phyloP scores from a whole-genome alignment of 208 protist genomes.

The Wallacemonas sp. region DNA sequence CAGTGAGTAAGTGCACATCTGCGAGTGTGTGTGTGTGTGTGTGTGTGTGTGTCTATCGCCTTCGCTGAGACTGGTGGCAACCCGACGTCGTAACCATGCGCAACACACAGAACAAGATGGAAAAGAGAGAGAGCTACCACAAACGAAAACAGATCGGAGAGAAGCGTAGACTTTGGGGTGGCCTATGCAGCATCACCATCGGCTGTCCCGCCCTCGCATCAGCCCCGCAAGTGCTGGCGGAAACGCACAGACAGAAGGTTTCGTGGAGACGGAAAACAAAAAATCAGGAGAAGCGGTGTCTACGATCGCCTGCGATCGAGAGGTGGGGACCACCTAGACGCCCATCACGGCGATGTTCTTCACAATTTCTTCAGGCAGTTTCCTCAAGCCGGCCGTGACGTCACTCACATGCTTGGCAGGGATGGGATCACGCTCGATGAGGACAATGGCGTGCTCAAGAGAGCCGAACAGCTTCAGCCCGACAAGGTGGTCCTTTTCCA shows the following conservation, averaged over 20 bases:
- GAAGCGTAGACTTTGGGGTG: no score
- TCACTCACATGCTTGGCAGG: slow-evolving; percentile 18
- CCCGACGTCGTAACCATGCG: no score
- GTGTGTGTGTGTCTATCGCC: no score
- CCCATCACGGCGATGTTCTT: slow-evolving; percentile 6
- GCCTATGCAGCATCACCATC: no score
- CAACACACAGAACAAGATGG: not conserved
- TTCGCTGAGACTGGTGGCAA: no score
- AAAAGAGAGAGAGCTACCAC: slow-evolving; percentile 10
- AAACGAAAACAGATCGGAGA: no score
- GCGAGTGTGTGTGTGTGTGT: no score
- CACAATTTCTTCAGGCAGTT: slow-evolving; percentile 41
- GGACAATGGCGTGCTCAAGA: slow-evolving; percentile 58
- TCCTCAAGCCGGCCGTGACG: slow-evolving; percentile 29
- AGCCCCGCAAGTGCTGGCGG: no score
- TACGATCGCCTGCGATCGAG: not conserved
- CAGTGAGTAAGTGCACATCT: no score
- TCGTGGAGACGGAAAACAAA: slow-evolving; percentile 7
- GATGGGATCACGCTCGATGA: slow-evolving; percentile 46
- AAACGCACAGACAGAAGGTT: no score
- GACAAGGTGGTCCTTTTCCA: slow-evolving; percentile 29
- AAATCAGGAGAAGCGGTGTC: slow-evolving; percentile 5
- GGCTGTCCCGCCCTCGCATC: no score
- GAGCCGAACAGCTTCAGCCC: slow-evolving; percentile 58
- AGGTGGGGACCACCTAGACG: not conserved